These are phyloP conservation scores for Albophoma yamanashiensis DNA, from an alignment of 2,329 filamentous ascomycete genomes.

Conservation along the genomic window DNA sequence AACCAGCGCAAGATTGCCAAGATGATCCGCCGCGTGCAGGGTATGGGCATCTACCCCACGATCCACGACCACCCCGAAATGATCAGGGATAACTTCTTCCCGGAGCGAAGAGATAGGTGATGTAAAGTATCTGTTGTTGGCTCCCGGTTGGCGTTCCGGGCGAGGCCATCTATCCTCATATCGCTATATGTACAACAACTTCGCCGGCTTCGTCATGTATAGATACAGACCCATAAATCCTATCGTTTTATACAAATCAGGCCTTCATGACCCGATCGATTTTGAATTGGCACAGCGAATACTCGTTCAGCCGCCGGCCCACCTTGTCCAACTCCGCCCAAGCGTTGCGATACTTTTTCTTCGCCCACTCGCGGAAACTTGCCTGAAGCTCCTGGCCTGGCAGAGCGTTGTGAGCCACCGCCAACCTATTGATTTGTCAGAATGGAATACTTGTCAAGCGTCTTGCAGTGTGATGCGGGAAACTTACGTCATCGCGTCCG, in stretches of 20 bases:
- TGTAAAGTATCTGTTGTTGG: not conserved
- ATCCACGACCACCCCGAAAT: conserved; percentile 84
- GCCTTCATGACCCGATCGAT: conserved; percentile 36
- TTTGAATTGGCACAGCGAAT: conserved; percentile 38
- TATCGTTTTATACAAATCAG: conserved; percentile 26
- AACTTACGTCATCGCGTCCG: conserved; percentile 63
- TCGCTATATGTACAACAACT: conserved; percentile 23
- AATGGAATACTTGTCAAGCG: no score
- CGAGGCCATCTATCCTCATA: not conserved
- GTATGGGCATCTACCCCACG: conserved; percentile 84
- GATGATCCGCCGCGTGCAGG: conserved; percentile 80
- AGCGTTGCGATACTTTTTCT: conserved; percentile 51
- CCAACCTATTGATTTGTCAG: conserved; percentile 43
- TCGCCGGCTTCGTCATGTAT: conserved; percentile 18
- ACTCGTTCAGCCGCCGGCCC: conserved; percentile 32
- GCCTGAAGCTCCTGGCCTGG: conserved; percentile 54
- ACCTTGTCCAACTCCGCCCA: conserved; percentile 57
- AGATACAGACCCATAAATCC: conserved; percentile 18
- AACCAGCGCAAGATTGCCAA: conserved; percentile 93
- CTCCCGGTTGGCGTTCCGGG: not conserved
- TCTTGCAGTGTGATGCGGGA: not conserved
- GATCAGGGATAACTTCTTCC: conserved; percentile 35
- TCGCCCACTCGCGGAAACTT: conserved; percentile 65
- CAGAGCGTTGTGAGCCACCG: conserved; percentile 64
- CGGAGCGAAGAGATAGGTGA: conserved; percentile 5